A percentile compares a stretch with the other conserved stretches of the same genome.
Evolutionary conservation across 106 monocot species (phyloP).

Genomic region (Dioscorea alata): DNA sequence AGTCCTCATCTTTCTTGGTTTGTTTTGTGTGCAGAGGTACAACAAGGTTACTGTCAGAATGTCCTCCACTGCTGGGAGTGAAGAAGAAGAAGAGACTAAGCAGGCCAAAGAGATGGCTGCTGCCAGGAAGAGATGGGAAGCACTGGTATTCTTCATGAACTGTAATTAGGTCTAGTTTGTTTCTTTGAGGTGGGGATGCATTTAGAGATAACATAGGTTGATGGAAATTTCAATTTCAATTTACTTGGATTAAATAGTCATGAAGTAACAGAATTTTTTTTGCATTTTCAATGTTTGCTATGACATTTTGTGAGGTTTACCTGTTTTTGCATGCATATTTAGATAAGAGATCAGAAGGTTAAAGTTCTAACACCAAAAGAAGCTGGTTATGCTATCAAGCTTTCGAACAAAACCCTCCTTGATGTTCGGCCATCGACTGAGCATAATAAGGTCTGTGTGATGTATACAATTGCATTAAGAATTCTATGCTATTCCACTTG

Average conservation of each 20-base stretch:
- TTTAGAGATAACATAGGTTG: not conserved
- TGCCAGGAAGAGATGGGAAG: conserved; percentile 66
- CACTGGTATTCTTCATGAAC: conserved; percentile 28
- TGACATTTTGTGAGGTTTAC: not conserved
- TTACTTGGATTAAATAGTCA: too few relatives aligned
- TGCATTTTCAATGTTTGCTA: not conserved
- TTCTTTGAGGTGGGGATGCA: not conserved
- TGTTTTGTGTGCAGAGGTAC: too few relatives aligned
- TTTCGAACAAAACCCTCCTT: conserved; percentile 72
- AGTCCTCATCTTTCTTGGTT: too few relatives aligned
- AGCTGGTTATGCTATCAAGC: conserved; percentile 96
- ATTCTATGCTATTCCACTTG: not conserved
- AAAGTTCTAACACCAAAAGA: conserved; percentile 86
- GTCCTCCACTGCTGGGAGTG: conserved; percentile 24
- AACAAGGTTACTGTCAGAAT: too few relatives aligned
- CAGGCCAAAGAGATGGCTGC: conserved; percentile 77
- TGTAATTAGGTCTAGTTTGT: not conserved
- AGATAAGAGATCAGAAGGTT: conserved; percentile 94
- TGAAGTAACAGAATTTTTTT: too few relatives aligned
- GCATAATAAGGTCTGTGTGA: conserved; percentile 49
- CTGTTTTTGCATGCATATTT: conserved; percentile 4
- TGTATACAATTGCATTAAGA: not conserved
- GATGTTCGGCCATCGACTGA: conserved; percentile 91
- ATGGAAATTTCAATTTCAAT: too few relatives aligned
- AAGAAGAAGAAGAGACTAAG: conserved; percentile 59